phyloP scores from a whole-genome alignment of 2,329 filamentous ascomycete genomes.

The Diplodia seriata region DNA sequence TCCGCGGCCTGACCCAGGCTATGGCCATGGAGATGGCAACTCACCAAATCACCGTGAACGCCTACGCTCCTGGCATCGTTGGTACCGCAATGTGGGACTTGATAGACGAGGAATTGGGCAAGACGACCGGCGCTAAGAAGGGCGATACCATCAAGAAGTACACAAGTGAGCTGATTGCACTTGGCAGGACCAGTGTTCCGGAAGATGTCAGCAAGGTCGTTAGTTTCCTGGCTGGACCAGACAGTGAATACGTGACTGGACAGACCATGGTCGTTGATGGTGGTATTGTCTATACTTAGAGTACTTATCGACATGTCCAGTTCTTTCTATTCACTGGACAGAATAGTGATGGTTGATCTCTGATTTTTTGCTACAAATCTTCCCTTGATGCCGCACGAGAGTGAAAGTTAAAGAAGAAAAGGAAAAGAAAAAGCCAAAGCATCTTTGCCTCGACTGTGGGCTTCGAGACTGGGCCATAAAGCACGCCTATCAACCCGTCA shows the following conservation, averaged over 20 bases:
- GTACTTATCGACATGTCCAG: too few species aligned
- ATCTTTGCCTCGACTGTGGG: too few species aligned
- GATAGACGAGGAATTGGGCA: conserved; percentile 67
- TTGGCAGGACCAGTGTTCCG: conserved; percentile 65
- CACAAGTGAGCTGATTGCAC: conserved; percentile 60
- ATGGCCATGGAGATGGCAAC: conserved; percentile 71
- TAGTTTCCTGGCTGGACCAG: conserved; percentile 65
- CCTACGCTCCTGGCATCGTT: conserved; percentile 72
- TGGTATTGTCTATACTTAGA: conserved; percentile 58
- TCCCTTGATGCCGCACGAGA: too few species aligned
- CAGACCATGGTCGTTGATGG: conserved; percentile 70
- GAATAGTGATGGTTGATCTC: too few species aligned
- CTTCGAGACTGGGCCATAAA: too few species aligned
- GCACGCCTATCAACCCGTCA: too few species aligned
- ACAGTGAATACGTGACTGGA: conserved; percentile 70
- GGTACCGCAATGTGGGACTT: conserved; percentile 73
- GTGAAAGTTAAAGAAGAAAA: too few species aligned
- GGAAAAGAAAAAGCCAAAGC: too few species aligned
- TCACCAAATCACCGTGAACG: conserved; percentile 71
- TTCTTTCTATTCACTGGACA: too few species aligned
- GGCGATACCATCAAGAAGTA: conserved; percentile 65
- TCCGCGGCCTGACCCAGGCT: conserved; percentile 69
- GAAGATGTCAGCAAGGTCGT: conserved; percentile 70
- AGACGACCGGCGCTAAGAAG: conserved; percentile 58
- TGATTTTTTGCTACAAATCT: too few species aligned